phyloP scores from a whole-genome alignment of 768 basidiomycete genomes.

The Heimioporus sp. region DNA sequence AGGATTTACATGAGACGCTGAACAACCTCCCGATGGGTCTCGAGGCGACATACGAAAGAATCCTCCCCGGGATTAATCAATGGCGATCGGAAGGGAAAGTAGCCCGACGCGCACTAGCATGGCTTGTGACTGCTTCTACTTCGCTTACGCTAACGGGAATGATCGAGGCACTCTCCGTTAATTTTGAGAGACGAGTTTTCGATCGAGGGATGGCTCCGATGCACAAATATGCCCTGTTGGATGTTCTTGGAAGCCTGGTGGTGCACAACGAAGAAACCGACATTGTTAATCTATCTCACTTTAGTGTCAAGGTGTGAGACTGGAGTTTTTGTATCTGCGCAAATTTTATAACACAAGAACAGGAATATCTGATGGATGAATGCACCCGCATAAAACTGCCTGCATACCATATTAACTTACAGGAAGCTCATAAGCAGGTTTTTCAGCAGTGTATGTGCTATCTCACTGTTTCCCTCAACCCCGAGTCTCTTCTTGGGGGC shows the following conservation, averaged over 20 bases:
- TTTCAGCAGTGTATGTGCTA: neutral
- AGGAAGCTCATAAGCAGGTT: neutral
- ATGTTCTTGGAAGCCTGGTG: neutral
- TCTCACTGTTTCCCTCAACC: neutral
- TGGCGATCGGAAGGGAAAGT: neutral
- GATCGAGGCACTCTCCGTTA: neutral
- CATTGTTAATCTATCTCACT: neutral
- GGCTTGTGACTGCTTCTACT: conserved; percentile 1
- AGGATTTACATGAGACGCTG: neutral
- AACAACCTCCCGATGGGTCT: neutral
- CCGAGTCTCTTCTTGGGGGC: neutral
- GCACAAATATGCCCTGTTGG: neutral
- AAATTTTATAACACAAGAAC: no score
- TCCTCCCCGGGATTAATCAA: neutral
- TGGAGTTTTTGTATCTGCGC: neutral
- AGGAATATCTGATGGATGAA: neutral
- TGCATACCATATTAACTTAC: neutral
- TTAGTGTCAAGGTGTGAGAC: neutral
- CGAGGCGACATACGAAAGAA: conserved; percentile 2
- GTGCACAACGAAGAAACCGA: neutral
- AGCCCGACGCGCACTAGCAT: neutral
- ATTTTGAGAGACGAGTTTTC: neutral
- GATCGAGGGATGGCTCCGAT: neutral
- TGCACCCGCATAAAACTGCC: neutral
- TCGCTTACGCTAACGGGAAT: conserved; percentile 3